Evolutionary conservation across 2,329 filamentous ascomycete genomes (phyloP).

Genomic region (Fusarium compactum): DNA sequence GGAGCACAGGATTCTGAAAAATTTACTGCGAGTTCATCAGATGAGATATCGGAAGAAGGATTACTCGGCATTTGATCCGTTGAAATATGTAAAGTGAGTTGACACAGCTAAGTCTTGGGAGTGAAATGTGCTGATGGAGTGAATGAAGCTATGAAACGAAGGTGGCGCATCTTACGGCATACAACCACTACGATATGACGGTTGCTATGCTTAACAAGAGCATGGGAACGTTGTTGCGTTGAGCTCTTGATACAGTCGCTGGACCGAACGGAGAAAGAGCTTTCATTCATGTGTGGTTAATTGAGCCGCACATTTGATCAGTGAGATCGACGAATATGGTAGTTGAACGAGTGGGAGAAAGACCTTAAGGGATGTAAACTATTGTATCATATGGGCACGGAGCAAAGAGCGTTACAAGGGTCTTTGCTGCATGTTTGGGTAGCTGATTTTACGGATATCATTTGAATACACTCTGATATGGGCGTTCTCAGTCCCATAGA

Average conservation of each 20-base stretch:
- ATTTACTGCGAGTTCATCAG: constrained; percentile 62
- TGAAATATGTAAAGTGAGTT: constrained; percentile 47
- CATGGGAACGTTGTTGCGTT: constrained; percentile 73
- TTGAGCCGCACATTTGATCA: neutral
- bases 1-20: constrained; percentile 80
- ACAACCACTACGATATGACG: constrained; percentile 75
- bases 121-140: constrained; percentile 7
- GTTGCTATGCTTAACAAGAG: constrained; percentile 79
- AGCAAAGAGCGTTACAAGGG: neutral
- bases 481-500: constrained; percentile 6
- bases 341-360: too few relatives aligned
- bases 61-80: constrained; percentile 16
- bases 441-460: constrained; percentile 2
- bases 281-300: neutral
- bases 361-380: constrained; percentile 3
- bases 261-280: neutral
- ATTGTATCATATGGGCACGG: constrained; percentile 19
- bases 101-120: neutral
- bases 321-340: too few relatives aligned
- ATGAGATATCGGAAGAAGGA: constrained; percentile 25
- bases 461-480: constrained; percentile 35
- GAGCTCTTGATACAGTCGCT: constrained; percentile 8
- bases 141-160: constrained; percentile 34
- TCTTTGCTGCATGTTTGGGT: neutral
- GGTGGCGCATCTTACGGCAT: constrained; percentile 52